Evolutionary conservation across 306 rosid genomes (phyloP).

Genomic region (Arachis hypogaea): DNA sequence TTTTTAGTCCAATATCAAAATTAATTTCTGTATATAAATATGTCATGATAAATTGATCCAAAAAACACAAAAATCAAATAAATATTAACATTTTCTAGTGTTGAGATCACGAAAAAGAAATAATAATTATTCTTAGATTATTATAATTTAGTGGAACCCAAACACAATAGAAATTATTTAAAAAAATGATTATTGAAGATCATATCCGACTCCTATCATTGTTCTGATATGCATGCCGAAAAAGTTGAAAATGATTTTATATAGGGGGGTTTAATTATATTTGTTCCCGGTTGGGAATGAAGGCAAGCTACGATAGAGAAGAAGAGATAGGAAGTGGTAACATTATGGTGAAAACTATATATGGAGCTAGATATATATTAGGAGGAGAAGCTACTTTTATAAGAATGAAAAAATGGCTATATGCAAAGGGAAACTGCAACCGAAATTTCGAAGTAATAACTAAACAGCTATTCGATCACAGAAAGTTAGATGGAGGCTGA

Average conservation of each 20-base stretch:
- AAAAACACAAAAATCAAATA: too few relatives aligned
- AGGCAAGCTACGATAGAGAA: slow-evolving; percentile 32
- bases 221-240: neutral
- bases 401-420: slow-evolving; percentile 24
- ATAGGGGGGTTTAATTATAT: neutral
- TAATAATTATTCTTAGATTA: too few relatives aligned
- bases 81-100: too few relatives aligned
- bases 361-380: neutral
- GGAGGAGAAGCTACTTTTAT: slow-evolving; percentile 26
- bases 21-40: too few relatives aligned
- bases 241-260: neutral
- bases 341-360: slow-evolving; percentile 37
- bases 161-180: too few relatives aligned
- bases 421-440: slow-evolving; percentile 45
- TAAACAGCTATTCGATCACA: slow-evolving; percentile 44
- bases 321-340: slow-evolving; percentile 22
- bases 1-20: too few relatives aligned
- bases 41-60: too few relatives aligned
- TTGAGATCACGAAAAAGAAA: too few relatives aligned
- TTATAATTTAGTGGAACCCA: too few relatives aligned
- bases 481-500: slow-evolving; percentile 31
- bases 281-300: slow-evolving; percentile 41
- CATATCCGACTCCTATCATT: too few relatives aligned
- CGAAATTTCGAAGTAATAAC: slow-evolving; percentile 39
- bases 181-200: too few relatives aligned